Evolutionary conservation across 2,329 filamentous ascomycete genomes (phyloP).

Genomic region (Ilyonectria robusta): DNA sequence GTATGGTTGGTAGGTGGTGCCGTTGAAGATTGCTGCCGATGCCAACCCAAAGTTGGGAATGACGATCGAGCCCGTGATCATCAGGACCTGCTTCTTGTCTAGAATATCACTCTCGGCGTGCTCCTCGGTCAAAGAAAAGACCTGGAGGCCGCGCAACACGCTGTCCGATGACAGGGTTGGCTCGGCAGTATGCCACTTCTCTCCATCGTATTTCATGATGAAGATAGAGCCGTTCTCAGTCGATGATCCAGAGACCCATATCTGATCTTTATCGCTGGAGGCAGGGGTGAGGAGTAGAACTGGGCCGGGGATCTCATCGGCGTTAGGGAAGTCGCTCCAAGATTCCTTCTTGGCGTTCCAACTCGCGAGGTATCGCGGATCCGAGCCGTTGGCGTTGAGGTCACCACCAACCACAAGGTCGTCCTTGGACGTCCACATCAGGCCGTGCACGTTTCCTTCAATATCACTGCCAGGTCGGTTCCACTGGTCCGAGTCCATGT

Average conservation of each 20-base stretch:
- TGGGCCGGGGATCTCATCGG: conserved; percentile 81
- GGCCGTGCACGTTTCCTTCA: conserved; percentile 76
- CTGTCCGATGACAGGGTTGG: conserved; percentile 75
- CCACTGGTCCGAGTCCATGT: conserved; percentile 81
- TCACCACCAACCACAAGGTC: conserved; percentile 84
- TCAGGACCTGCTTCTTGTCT: conserved; percentile 76
- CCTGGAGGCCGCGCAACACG: conserved; percentile 82
- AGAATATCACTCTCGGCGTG: conserved; percentile 78
- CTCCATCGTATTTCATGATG: conserved; percentile 86
- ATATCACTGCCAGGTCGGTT: conserved; percentile 81
- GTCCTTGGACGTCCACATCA: conserved; percentile 83
- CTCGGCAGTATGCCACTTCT: conserved; percentile 76
- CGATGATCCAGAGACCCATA: conserved; percentile 86
- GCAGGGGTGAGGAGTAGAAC: conserved; percentile 83
- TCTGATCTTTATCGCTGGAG: conserved; percentile 77
- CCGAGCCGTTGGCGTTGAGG: conserved; percentile 76
- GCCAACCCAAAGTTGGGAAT: conserved; percentile 83
- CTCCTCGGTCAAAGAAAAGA: conserved; percentile 78
- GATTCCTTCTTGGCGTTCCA: conserved; percentile 78
- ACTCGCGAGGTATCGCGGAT: conserved; percentile 74
- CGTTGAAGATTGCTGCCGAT: conserved; percentile 91
- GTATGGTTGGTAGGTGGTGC: conserved; percentile 83
- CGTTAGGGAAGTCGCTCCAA: conserved; percentile 76
- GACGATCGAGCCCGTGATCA: conserved; percentile 87
- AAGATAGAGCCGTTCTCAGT: conserved; percentile 76